Evolutionary conservation across 2,329 filamentous ascomycete species (phyloP).

Genomic region (Penicillium sp.): DNA sequence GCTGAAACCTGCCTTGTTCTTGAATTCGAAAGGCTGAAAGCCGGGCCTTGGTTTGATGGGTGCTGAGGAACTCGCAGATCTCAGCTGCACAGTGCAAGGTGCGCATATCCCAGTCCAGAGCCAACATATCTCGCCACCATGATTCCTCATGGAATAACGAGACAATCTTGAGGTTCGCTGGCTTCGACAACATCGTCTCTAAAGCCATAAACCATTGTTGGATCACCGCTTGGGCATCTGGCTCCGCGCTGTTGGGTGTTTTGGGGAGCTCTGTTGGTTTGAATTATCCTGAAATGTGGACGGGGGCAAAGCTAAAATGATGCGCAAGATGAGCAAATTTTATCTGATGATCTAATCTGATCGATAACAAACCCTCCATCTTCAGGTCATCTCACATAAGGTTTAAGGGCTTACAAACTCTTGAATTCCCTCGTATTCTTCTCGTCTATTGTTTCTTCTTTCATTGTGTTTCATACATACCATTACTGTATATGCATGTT

Average conservation of each 20-base stretch:
- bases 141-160: slow-evolving; percentile 46
- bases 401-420: neutral
- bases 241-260: slow-evolving; percentile 29
- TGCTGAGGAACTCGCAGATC: slow-evolving; percentile 41
- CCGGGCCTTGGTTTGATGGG: slow-evolving; percentile 31
- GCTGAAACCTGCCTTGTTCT: slow-evolving; percentile 42
- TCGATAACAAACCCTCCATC: slow-evolving; percentile 22
- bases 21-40: slow-evolving; percentile 42
- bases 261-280: slow-evolving; percentile 32
- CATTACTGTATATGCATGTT: slow-evolving; percentile 3
- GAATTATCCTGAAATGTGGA: neutral
- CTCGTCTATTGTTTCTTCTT: neutral
- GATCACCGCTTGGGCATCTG: slow-evolving; percentile 36
- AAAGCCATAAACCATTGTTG: slow-evolving; percentile 43
- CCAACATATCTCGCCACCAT: slow-evolving; percentile 51
- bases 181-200: slow-evolving; percentile 31
- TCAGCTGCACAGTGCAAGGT: slow-evolving; percentile 40
- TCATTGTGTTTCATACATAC: neutral
- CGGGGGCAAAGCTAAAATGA: neutral
- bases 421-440: neutral
- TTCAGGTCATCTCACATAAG: too few relatives aligned
- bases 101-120: slow-evolving; percentile 49
- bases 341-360: slow-evolving; percentile 30
- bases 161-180: slow-evolving; percentile 26
- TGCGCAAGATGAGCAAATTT: neutral